Evolutionary conservation across 306 rosid species (phyloP).

Genomic region (Alnus rubra): DNA sequence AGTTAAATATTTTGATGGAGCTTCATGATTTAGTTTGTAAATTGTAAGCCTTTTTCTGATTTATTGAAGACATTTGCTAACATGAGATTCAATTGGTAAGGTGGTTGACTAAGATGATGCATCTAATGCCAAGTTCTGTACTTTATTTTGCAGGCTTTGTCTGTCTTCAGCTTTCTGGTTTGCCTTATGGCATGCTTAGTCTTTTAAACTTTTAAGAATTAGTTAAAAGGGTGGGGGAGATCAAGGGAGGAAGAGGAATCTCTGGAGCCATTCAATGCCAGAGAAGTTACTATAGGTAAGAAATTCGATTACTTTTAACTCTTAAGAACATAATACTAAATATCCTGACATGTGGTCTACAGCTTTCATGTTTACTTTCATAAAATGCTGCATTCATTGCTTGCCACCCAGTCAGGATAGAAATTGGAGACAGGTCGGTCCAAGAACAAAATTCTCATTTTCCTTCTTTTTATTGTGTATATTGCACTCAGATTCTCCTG

Average conservation of each 20-base stretch:
- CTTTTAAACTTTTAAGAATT: slow-evolving; percentile 31
- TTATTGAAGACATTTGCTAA: not conserved
- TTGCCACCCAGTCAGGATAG: slow-evolving; percentile 3
- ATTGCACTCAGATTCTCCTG: slow-evolving; percentile 19
- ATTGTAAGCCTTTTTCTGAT: too few species aligned
- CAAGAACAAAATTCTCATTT: not conserved
- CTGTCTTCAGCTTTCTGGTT: slow-evolving; percentile 38
- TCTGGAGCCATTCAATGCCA: slow-evolving; percentile 18
- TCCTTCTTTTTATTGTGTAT: not conserved
- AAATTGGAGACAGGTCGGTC: slow-evolving; percentile 15
- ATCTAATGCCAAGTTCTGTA: slow-evolving; percentile 6
- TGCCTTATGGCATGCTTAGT: slow-evolving; percentile 31
- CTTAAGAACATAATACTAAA: not conserved
- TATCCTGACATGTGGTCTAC: not conserved
- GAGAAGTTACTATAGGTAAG: slow-evolving; percentile 35
- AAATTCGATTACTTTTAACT: slow-evolving; percentile 2
- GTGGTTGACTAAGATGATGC: not conserved
- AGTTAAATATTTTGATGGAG: too few species aligned
- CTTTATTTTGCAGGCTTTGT: slow-evolving; percentile 47
- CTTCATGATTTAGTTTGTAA: too few species aligned
- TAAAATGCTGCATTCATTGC: not conserved
- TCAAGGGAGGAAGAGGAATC: slow-evolving; percentile 24
- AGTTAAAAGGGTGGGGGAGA: slow-evolving; percentile 23
- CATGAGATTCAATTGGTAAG: not conserved
- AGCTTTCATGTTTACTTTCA: not conserved